A percentile compares a stretch with the other conserved stretches of the same genome.
Conservation (phyloP, 352 stramenopile genomes). For the Pythium pyrilobum region DNA sequence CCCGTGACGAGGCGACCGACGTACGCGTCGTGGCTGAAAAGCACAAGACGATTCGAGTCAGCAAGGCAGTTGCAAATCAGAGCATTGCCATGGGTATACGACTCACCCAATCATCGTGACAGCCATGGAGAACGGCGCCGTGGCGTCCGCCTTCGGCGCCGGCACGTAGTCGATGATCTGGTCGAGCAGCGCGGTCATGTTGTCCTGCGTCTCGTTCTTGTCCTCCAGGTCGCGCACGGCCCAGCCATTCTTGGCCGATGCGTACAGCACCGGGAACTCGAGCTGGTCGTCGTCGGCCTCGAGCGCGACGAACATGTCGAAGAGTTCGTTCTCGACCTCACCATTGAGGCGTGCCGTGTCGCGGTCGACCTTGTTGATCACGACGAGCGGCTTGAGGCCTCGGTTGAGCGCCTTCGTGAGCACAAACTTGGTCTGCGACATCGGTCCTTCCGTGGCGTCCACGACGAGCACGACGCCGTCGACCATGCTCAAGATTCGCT, state of each 20-base stretch:
- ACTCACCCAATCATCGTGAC: conserved; percentile 92
- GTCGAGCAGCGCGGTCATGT: conserved; percentile 96
- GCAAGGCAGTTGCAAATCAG: background rate
- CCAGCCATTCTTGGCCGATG: conserved; percentile 95
- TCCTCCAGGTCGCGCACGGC: conserved; percentile 88
- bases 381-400: conserved; percentile 92
- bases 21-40: conserved; percentile 94
- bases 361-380: conserved; percentile 99
- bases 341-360: conserved; percentile 86
- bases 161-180: conserved; percentile 94
- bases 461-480: conserved; percentile 97
- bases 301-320: conserved; percentile 96
- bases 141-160: conserved; percentile 73
- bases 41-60: background rate
- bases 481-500: conserved; percentile 96
- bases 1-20: conserved; percentile 97
- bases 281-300: conserved; percentile 94
- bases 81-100: background rate
- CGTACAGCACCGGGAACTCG: conserved; percentile 96
- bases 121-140: conserved; percentile 91
- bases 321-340: conserved; percentile 96
- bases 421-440: conserved; percentile 99
- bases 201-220: conserved; percentile 44
- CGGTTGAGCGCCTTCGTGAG: conserved; percentile 93
- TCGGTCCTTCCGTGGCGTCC: conserved; percentile 95